Base-by-base conservation (phyloP, 495 filamentous ascomycete genomes). In the Penicillium paxilli region DNA sequence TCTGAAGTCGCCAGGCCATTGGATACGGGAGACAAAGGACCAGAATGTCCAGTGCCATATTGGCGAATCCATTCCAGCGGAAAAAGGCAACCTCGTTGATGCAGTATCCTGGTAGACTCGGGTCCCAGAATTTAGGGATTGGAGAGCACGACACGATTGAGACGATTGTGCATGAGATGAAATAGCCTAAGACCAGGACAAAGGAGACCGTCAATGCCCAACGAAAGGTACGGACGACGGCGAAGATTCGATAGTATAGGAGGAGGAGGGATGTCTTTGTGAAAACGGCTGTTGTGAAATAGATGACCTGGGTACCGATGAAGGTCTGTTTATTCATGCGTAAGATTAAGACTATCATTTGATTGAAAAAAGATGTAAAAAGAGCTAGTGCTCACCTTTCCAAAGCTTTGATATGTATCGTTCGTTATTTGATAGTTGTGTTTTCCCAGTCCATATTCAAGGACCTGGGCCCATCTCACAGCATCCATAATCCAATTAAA, bases 21-120 rank as follows among this genome's bases (percentile, higher is more conserved):
- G 72, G 72, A 41, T 76, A 47, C 7, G 74, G 74, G n/a, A 82
- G 64, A 35, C 63, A 59, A 28, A 80, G 69, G 10, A 80, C 67
- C 16, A 73, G 47, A 35, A 78, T 51, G 46, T 82, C 75, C n/a
- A 74, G 67, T 8, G 73, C 41, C 47, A 80, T 68, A 44, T 78
- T 82, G 38, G 65, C 70, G 33, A 77, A 63, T 1, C 75, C 78
- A 17, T 73, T 78, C 44, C 66, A 71, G 11, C 72, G 63, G 54
- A 73, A 79, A 57, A 79, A 82, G 14, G 57, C 55, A 6, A 69
- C 61, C 46, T 68, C 63, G 30, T 76, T 54, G 41, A 79, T 71
- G 47, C 79, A 82, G 9, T 30, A 48, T 14, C 67, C 67, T 21
- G 50, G 46, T 2, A 50, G 20, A n/a, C 28, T 35, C 8, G 55